Percentiles rank a stretch among this genome's conserved stretches.
phyloP scores from a whole-genome alignment of 2,329 filamentous ascomycete genomes.

The Colletotrichum eleusines region DNA sequence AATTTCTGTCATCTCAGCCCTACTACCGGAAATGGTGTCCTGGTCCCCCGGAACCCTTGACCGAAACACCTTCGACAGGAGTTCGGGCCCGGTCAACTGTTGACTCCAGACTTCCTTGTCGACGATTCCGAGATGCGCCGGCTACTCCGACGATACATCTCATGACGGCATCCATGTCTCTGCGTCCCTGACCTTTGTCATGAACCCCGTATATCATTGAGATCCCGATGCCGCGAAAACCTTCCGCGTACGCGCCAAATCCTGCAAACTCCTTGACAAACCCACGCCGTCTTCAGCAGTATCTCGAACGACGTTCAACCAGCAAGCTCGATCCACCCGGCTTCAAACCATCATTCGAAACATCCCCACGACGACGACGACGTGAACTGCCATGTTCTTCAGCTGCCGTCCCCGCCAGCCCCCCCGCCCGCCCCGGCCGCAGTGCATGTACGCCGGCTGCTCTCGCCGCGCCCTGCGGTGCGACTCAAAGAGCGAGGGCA shows the following conservation, averaged over 20 bases:
- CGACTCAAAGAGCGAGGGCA: slow-evolving; percentile 23
- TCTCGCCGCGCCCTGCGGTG: slow-evolving; percentile 36
- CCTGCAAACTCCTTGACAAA: background rate
- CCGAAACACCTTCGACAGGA: background rate
- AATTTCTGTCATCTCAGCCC: background rate
- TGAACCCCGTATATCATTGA: background rate
- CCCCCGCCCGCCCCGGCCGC: slow-evolving; percentile 7
- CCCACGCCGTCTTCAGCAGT: background rate
- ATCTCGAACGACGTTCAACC: fast-evolving
- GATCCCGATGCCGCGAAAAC: background rate
- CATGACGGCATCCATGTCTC: background rate
- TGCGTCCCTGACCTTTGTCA: background rate
- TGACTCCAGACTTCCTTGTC: background rate
- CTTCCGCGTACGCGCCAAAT: background rate
- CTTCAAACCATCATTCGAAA: background rate
- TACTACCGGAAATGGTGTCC: background rate
- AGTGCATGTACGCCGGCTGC: slow-evolving; percentile 34
- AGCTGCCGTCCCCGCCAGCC: slow-evolving; percentile 32
- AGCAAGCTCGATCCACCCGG: background rate
- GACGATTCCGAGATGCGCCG: background rate
- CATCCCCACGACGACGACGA: background rate
- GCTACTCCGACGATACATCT: background rate
- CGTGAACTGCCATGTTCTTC: slow-evolving; percentile 40
- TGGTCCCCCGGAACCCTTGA: background rate
- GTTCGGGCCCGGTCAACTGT: background rate